Evolutionary conservation across 768 basidiomycete species (phyloP).

Genomic region (Suillus spraguei): DNA sequence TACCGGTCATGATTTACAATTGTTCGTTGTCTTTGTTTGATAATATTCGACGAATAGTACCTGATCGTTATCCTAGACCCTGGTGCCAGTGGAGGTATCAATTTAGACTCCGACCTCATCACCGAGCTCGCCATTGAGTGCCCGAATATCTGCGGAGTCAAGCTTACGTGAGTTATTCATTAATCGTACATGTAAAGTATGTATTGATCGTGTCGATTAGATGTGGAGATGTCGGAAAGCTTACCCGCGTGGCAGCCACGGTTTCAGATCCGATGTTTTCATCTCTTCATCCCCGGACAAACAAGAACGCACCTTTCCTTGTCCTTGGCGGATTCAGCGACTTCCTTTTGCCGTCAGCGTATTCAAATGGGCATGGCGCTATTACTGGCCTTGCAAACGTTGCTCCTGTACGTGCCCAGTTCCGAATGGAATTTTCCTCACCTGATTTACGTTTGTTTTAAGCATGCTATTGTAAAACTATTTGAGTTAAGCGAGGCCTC

Average conservation of each 20-base stretch:
- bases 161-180: conserved; percentile 70
- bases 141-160: conserved; percentile 83
- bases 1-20: conserved; percentile 89
- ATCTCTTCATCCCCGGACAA: conserved; percentile 66
- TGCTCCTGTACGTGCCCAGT: conserved; percentile 56
- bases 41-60: not conserved
- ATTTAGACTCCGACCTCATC: conserved; percentile 89
- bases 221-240: conserved; percentile 91
- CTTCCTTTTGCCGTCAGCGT: conserved; percentile 74
- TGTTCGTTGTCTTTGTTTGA: conserved; percentile 48
- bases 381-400: conserved; percentile 90
- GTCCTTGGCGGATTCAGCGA: conserved; percentile 87
- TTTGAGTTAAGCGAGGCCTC: conserved; percentile 64
- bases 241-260: conserved; percentile 77
- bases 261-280: conserved; percentile 61
- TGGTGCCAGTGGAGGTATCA: conserved; percentile 85
- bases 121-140: conserved; percentile 74
- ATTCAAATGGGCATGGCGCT: conserved; percentile 80
- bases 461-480: conserved; percentile 63
- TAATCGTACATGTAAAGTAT: not conserved
- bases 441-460: conserved; percentile 15
- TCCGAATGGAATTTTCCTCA: conserved; percentile 7
- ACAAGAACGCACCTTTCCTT: conserved; percentile 68
- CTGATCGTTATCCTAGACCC: conserved; percentile 56
- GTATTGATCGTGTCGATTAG: conserved; percentile 38